These are phyloP conservation scores for Pyrenophora graminea DNA, from an alignment of 2,329 filamentous ascomycete genomes.

Conservation along the genomic window DNA sequence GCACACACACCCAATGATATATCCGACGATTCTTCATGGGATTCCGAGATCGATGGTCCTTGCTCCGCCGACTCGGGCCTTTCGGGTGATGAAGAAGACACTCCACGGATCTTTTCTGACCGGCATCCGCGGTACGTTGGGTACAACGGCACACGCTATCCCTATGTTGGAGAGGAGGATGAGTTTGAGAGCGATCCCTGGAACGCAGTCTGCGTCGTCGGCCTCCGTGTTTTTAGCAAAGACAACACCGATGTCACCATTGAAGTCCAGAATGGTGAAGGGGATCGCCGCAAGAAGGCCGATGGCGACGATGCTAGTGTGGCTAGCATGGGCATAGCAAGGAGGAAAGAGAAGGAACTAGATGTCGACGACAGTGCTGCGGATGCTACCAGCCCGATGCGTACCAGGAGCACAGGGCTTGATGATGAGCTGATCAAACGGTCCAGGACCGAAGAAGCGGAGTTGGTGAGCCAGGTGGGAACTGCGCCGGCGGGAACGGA, in stretches of 20 bases:
- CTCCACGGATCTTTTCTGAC: slow-evolving; percentile 13
- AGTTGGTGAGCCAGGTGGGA: slow-evolving; percentile 28
- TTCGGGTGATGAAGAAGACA: slow-evolving; percentile 24
- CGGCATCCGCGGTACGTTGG: slow-evolving; percentile 26
- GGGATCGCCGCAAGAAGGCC: slow-evolving; percentile 28
- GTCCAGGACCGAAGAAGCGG: slow-evolving; percentile 22
- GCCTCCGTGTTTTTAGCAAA: slow-evolving; percentile 61
- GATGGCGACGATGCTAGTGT: slow-evolving; percentile 33
- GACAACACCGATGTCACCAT: slow-evolving; percentile 57
- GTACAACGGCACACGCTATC: slow-evolving; percentile 28
- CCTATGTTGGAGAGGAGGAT: slow-evolving; percentile 44
- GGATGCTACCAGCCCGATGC: slow-evolving; percentile 46
- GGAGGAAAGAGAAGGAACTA: slow-evolving; percentile 41
- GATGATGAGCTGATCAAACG: slow-evolving; percentile 29
- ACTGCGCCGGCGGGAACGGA: slow-evolving; percentile 38
- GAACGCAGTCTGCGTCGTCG: slow-evolving; percentile 66
- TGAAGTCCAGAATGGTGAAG: slow-evolving; percentile 53
- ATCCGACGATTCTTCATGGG: slow-evolving; percentile 48
- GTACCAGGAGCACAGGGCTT: slow-evolving; percentile 33
- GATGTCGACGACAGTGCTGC: slow-evolving; percentile 49
- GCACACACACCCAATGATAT: slow-evolving; percentile 38
- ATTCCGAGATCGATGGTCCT: slow-evolving; percentile 47
- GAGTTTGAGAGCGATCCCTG: slow-evolving; percentile 58
- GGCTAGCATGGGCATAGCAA: slow-evolving; percentile 23
- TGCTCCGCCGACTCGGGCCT: slow-evolving; percentile 33